Evolutionary conservation across 208 protist species (phyloP), one percentile per base, ranked within the genome.

Genomic region (Leptomonas seymouri): DNA sequence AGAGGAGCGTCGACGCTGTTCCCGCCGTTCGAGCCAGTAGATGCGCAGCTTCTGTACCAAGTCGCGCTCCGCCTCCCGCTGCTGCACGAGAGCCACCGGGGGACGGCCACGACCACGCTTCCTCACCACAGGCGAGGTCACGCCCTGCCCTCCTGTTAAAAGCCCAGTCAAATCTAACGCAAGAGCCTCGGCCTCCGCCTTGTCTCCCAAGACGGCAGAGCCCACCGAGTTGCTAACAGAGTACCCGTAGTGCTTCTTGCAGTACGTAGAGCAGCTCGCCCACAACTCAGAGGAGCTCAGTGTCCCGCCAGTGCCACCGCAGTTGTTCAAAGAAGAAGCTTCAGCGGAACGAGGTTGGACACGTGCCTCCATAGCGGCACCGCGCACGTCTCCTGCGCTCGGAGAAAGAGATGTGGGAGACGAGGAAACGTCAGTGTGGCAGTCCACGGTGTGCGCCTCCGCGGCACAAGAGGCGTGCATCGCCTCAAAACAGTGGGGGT

Each of bases 391-490:
- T 0, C 21, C 48, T 6, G 25, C 23, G 39, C 44, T 8, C 2
- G 34, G 8, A 34, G n/a, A 45, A 7, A 25, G n/a, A 28, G 51
- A 9, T 16, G 65, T 11, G 0, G 75, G 25, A 0, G 55, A 20
- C 11, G 34, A 20, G 14, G 63, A 66, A 7, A 44, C 16, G 45
- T 70, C 62, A 20, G 62, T 57, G 56, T 78, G 78, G 64, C 85
- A 90, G 60, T 92, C 86, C 4, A 86, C 45, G 9, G 84, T 84
- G 49, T 82, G 80, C 12, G 80, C 81, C 60, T 76, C 75, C 21
- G 80, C 78, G 20, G 85, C 89, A 44, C 89, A 94, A 20, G 82
- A 76, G 30, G 89, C 80, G 68, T 94, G 89, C 80, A 94, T 88
- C 15, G 59, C 51, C 59, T 84, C 84, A 46, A 87, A 89, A 76